These are phyloP conservation scores for Zygotorulaspora danielsina DNA, from an alignment of 805 yeast species.

Conservation along the genomic window DNA sequence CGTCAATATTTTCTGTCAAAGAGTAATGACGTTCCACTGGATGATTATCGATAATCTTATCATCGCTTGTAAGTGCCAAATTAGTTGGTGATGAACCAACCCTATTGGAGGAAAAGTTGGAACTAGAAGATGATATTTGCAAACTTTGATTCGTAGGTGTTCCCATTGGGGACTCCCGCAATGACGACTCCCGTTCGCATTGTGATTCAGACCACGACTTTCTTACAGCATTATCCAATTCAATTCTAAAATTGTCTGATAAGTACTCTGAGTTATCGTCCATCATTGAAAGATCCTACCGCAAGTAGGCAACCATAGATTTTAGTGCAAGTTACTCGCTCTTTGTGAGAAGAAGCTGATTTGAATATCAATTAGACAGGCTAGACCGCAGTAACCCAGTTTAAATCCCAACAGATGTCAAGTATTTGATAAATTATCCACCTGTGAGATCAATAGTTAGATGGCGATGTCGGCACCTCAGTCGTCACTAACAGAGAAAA, in stretches of 20 bases:
- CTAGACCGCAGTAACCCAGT: too few relatives aligned
- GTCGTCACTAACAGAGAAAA: too few relatives aligned
- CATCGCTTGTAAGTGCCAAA: constrained; percentile 2
- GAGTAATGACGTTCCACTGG: constrained; percentile 29
- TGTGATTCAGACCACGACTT: constrained; percentile 35
- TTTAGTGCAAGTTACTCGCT: too few relatives aligned
- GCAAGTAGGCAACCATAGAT: too few relatives aligned
- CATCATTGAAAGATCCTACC: constrained; percentile 1
- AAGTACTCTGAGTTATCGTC: constrained; percentile 4
- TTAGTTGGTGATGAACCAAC: constrained; percentile 5
- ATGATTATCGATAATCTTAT: constrained; percentile 17
- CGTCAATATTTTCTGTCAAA: constrained; percentile 24
- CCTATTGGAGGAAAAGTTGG: constrained; percentile 10
- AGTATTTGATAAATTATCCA: too few relatives aligned
- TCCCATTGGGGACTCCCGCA: constrained; percentile 13
- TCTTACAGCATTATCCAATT: constrained; percentile 31
- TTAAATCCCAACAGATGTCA: too few relatives aligned
- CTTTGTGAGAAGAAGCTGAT: too few relatives aligned
- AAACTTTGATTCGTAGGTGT: constrained; percentile 9
- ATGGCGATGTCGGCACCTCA: too few relatives aligned
- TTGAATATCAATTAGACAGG: too few relatives aligned
- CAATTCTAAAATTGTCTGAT: constrained; percentile 14
- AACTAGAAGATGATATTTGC: constrained; percentile 17
- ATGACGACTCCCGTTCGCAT: constrained; percentile 7
- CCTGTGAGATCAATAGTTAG: too few relatives aligned